Evolutionary conservation across 2,329 filamentous ascomycete species (phyloP).

Genomic region (Ramularia endophylla): DNA sequence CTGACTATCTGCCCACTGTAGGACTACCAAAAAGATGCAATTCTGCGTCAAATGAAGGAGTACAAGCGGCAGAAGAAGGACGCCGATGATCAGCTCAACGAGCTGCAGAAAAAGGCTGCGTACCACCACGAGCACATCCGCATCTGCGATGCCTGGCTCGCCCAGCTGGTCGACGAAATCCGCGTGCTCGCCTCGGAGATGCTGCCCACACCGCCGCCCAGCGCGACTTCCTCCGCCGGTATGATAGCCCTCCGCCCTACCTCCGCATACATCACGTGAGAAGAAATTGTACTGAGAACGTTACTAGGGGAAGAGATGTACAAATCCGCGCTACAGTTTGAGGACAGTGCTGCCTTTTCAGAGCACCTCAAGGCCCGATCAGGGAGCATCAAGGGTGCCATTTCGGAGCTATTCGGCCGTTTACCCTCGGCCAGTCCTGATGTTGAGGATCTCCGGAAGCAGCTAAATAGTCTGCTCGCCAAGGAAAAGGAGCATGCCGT

Average conservation of each 20-base stretch:
- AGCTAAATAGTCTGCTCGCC: conserved; percentile 68
- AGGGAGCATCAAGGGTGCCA: conserved; percentile 67
- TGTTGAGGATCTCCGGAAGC: conserved; percentile 64
- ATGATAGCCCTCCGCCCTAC: conserved; percentile 19
- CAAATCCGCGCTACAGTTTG: conserved; percentile 49
- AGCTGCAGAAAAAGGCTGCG: conserved; percentile 68
- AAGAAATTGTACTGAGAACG: conserved; percentile 26
- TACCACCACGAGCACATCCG: conserved; percentile 92
- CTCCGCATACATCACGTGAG: conserved; percentile 17
- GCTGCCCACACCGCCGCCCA: conserved; percentile 26
- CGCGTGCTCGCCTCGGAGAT: conserved; percentile 37
- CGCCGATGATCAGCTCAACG: conserved; percentile 72
- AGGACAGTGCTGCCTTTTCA: conserved; percentile 60
- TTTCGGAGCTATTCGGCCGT: conserved; percentile 60
- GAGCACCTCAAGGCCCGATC: conserved; percentile 72
- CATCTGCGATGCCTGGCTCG: conserved; percentile 87
- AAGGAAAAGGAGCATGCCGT: conserved; percentile 60
- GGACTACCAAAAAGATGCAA: conserved; percentile 93
- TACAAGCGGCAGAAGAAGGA: conserved; percentile 87
- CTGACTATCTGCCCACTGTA: conserved; percentile 35
- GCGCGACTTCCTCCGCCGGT: conserved; percentile 26
- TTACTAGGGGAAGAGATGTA: conserved; percentile 36
- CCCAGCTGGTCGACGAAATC: conserved; percentile 58
- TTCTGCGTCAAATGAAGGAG: conserved; percentile 95
- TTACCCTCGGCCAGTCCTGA: conserved; percentile 55